Base-by-base conservation (phyloP, 257 asterid species). In the Striga asiatica region DNA sequence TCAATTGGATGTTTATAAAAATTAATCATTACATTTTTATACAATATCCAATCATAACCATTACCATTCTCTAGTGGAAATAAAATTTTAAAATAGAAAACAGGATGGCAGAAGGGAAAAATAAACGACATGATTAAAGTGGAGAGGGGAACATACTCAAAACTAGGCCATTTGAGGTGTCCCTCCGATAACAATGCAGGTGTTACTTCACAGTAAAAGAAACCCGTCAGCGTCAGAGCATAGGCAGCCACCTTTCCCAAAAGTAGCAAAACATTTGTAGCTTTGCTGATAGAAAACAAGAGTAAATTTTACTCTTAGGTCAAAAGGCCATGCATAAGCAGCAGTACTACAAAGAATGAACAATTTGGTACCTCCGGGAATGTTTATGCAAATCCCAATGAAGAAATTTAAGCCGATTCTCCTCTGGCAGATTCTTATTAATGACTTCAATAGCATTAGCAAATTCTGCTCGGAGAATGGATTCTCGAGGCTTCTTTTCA, bases 301-400 rank as follows among this genome's bases (percentile, higher is more conserved):
- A n/a, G n/a, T n/a, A n/a, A n/a, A n/a, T n/a, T n/a, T n/a, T n/a
- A n/a, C n/a, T n/a, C n/a, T n/a, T n/a, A n/a, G 61, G 54, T 41
- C 21, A 50, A 42, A 68, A 8, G 43, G 56, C 11, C 25, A 58
- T 21, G 56, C 22, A 55, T 55, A 65, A 65, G 41, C 31, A 54
- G 58, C 28, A 50, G 50, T 21, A 35, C 32, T 10, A 66, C 19
- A 41, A 69, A 16, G 50, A 39, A 45, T 48, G 24, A 62, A 63
- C 39, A 20, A 49, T 11, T 42, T 56, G 45, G 53, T 74, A 92
- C 98, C 98, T 78, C 61, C 83, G 88, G 11, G 98, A 92, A 76
- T 92, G 96, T 70, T 87, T 92, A 73, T 88, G 69, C 80, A 92
- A 75, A 73, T 91, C 98, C 96, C 83, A 87, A 71, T 91, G 98